These are phyloP conservation scores for Tetradesmus obliquus DNA, from an alignment of 139 green algal genomes.

Conservation along the genomic window DNA sequence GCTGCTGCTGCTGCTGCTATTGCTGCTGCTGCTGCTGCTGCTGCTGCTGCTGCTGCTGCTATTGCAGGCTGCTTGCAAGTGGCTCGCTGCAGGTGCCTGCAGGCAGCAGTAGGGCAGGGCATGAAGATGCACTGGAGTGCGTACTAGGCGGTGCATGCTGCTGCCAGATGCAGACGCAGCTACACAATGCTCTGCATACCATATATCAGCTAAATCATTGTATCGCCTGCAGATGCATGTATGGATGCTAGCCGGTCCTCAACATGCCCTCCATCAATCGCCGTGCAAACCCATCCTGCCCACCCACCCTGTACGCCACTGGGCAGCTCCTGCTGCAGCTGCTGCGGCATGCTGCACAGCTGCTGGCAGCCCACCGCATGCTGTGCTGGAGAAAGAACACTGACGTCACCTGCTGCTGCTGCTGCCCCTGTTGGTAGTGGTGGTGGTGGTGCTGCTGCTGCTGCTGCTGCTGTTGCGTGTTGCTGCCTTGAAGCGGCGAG, in stretches of 20 bases:
- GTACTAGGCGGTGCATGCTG: background rate
- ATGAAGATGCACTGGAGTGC: background rate
- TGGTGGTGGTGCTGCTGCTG: background rate
- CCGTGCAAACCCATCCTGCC: too few species aligned
- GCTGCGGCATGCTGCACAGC: background rate
- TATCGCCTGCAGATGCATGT: too few species aligned
- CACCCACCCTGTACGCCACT: background rate
- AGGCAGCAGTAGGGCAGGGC: background rate
- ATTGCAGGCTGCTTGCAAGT: background rate
- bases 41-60: background rate
- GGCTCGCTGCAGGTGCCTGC: background rate
- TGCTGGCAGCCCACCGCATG: background rate
- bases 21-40: background rate
- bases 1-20: background rate
- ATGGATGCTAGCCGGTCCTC: too few species aligned
- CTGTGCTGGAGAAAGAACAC: background rate
- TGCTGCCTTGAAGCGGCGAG: background rate
- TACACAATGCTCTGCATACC: too few species aligned
- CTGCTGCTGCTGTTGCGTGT: background rate
- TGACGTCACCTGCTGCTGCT: background rate
- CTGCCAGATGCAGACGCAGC: background rate
- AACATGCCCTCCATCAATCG: too few species aligned
- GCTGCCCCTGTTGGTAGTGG: background rate
- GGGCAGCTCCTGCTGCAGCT: background rate
- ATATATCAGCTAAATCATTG: too few species aligned